Evolutionary conservation across 805 yeast genomes (phyloP).

Genomic region (Yarrowia keelungensis): DNA sequence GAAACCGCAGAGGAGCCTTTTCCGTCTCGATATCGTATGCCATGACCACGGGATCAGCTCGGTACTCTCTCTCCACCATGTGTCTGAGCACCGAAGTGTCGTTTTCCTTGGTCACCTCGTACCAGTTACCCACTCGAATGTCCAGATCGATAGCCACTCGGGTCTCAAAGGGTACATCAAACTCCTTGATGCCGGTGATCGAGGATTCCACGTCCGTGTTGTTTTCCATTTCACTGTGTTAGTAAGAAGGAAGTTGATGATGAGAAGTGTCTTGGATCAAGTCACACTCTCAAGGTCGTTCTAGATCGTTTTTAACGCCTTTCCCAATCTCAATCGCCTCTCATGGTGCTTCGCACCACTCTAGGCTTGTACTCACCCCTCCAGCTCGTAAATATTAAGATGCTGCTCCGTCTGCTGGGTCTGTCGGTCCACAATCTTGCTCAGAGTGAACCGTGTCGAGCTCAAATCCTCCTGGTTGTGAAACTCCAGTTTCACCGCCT

Average conservation of each 20-base stretch:
- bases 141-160: constrained; percentile 88
- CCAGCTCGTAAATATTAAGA: constrained; percentile 34
- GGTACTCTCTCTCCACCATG: constrained; percentile 78
- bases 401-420: constrained; percentile 28
- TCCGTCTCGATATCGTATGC: constrained; percentile 99
- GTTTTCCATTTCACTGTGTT: constrained; percentile 43
- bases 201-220: constrained; percentile 61
- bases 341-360: too few species aligned
- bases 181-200: constrained; percentile 85
- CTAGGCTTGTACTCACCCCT: constrained; percentile 20
- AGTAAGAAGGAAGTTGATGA: background rate
- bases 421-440: constrained; percentile 28
- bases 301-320: too few species aligned
- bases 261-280: too few species aligned
- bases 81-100: constrained; percentile 63
- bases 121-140: constrained; percentile 96
- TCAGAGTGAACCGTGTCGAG: constrained; percentile 12
- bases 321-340: too few species aligned
- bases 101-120: constrained; percentile 70
- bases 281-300: too few species aligned
- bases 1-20: constrained; percentile 93
- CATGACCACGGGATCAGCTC: constrained; percentile 95
- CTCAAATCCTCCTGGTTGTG: constrained; percentile 74
- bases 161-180: constrained; percentile 96
- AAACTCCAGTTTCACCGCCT: constrained; percentile 71